These are phyloP conservation scores for Zelopaecilomyces penicillatus DNA, from an alignment of 2,329 filamentous ascomycete species.

Conservation along the genomic window DNA sequence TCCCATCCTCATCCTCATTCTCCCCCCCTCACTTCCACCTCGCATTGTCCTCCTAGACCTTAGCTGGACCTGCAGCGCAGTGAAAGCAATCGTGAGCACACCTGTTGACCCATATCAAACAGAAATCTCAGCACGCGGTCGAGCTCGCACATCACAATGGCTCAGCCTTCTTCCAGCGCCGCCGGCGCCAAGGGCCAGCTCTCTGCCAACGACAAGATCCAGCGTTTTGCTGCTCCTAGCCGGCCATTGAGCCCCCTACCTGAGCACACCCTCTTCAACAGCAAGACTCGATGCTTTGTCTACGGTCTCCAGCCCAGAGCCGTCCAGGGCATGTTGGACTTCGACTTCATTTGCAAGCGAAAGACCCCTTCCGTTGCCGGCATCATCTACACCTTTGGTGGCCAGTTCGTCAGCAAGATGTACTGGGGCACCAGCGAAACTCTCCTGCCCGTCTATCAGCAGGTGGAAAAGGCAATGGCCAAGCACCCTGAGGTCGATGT, in stretches of 20 bases:
- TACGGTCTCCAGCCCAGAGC: constrained; percentile 97
- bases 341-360: constrained; percentile 99
- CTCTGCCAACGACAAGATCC: constrained; percentile 97
- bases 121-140: constrained; percentile 10
- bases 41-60: constrained; percentile 2
- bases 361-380: constrained; percentile 91
- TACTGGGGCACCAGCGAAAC: constrained; percentile 99
- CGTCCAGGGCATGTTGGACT: constrained; percentile 92
- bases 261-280: constrained; percentile 89
- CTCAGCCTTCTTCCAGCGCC: constrained; percentile 39
- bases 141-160: constrained; percentile 33
- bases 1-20: background rate
- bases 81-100: constrained; percentile 2
- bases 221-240: constrained; percentile 88
- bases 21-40: constrained; percentile 5
- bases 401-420: constrained; percentile 99
- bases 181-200: constrained; percentile 44
- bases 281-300: constrained; percentile 99
- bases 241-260: constrained; percentile 83
- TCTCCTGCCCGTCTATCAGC: constrained; percentile 95
- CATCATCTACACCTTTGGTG: constrained; percentile 99
- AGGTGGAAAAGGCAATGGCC: constrained; percentile 80
- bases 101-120: constrained; percentile 18
- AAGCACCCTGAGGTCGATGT: constrained; percentile 98
- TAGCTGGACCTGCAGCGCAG: background rate